phyloP scores from a whole-genome alignment of 352 stramenopile genomes.

The Phytopythium aichiense region DNA sequence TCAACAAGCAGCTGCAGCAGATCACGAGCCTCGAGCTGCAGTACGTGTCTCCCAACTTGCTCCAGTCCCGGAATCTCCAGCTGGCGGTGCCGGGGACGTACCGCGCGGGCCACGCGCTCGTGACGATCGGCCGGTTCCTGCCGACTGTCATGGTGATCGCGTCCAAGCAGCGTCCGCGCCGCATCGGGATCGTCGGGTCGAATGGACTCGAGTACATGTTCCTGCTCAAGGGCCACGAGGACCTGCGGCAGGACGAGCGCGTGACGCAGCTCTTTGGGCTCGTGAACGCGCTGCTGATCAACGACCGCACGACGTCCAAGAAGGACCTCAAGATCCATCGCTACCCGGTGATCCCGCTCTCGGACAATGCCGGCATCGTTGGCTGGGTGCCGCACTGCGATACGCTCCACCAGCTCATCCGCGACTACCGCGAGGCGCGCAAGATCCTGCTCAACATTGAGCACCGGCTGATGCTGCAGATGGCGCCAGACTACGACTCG shows the following conservation, averaged over 20 bases:
- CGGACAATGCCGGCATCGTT: conserved; percentile 97
- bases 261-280: conserved; percentile 99
- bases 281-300: conserved; percentile 98
- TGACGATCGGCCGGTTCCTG: conserved; percentile 88
- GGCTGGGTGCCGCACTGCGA: conserved; percentile 98
- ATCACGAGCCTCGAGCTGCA: conserved; percentile 96
- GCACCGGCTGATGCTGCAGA: conserved; percentile 87
- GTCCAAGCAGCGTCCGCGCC: conserved; percentile 96
- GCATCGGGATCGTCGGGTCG: conserved; percentile 94
- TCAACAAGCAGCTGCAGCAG: conserved; percentile 87
- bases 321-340: conserved; percentile 97
- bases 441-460: conserved; percentile 94
- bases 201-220: conserved; percentile 99
- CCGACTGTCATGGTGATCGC: conserved; percentile 95
- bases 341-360: conserved; percentile 98
- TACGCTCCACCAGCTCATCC: conserved; percentile 97
- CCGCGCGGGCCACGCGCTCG: conserved; percentile 56
- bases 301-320: conserved; percentile 94
- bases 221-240: conserved; percentile 99
- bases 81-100: conserved; percentile 95
- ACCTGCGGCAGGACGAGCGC: conserved; percentile 98
- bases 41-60: conserved; percentile 93
- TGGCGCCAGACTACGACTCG: conserved; percentile 94
- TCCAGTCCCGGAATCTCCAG: conserved; percentile 90
- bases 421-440: conserved; percentile 88